These are phyloP conservation scores for Schizopora paradoxa DNA, from an alignment of 1,284 basidiomycete species.

Conservation along the genomic window DNA sequence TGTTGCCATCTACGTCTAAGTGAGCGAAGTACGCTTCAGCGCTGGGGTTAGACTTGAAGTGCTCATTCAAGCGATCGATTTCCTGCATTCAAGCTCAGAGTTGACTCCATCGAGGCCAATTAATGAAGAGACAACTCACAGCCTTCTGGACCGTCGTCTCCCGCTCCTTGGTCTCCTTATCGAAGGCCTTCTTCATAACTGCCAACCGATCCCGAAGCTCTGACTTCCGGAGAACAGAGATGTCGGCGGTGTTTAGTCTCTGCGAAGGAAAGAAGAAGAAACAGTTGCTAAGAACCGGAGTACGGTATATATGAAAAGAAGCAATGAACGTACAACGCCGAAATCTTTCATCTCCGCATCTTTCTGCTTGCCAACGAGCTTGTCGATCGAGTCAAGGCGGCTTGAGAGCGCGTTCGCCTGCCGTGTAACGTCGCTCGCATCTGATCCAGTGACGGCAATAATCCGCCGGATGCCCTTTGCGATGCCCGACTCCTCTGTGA, in stretches of 20 bases:
- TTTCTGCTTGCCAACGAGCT: constrained; percentile 71
- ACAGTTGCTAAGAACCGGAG: neutral
- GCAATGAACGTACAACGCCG: constrained; percentile 53
- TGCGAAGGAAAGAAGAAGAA: constrained; percentile 28
- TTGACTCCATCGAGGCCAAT: neutral
- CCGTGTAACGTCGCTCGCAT: constrained; percentile 79
- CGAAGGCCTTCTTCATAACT: constrained; percentile 75
- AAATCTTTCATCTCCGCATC: constrained; percentile 83
- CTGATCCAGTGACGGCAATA: constrained; percentile 91
- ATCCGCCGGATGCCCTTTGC: constrained; percentile 97
- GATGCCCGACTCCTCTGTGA: constrained; percentile 94
- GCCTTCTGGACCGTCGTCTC: constrained; percentile 76
- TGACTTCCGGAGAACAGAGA: constrained; percentile 81
- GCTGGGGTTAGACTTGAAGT: constrained; percentile 75
- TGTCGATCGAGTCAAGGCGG: constrained; percentile 63
- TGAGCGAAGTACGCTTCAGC: constrained; percentile 64
- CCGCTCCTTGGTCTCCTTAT: constrained; percentile 81
- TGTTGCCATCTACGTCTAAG: constrained; percentile 73
- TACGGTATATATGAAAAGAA: neutral
- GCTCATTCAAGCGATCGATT: constrained; percentile 61
- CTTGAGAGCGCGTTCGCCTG: constrained; percentile 62
- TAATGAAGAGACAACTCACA: constrained; percentile 38
- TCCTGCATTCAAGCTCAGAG: constrained; percentile 45
- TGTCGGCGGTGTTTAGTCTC: constrained; percentile 89
- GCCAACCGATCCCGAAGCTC: constrained; percentile 74